Evolutionary conservation across 2,329 filamentous ascomycete species (phyloP).

Genomic region (Nothophaeocryptopus gaeumannii): DNA sequence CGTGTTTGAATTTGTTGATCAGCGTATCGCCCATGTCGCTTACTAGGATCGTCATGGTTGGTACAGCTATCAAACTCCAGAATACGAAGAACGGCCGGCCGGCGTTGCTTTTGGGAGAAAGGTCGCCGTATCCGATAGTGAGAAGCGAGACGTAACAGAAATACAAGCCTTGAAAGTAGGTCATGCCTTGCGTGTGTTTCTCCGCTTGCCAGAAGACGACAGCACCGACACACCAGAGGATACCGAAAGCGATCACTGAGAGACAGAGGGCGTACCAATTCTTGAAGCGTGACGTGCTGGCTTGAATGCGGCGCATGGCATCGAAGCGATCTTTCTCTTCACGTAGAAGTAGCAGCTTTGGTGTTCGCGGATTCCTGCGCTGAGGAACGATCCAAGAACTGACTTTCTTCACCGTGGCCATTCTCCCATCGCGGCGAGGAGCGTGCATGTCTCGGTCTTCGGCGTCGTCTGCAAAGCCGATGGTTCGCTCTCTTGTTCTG

Average conservation of each 20-base stretch:
- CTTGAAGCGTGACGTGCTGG: constrained; percentile 60
- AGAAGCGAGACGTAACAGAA: constrained; percentile 80
- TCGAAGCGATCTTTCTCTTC: constrained; percentile 44
- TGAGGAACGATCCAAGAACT: constrained; percentile 20
- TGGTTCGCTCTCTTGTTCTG: constrained; percentile 5
- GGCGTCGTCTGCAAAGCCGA: constrained; percentile 16
- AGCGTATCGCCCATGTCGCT: constrained; percentile 82
- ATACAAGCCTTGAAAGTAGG: constrained; percentile 79
- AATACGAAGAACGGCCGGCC: constrained; percentile 89
- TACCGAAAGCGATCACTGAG: constrained; percentile 65
- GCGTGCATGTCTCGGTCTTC: neutral
- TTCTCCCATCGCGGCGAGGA: neutral
- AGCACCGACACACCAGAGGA: constrained; percentile 79
- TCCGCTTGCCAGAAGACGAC: constrained; percentile 68
- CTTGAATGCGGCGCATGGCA: constrained; percentile 71
- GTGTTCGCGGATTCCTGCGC: constrained; percentile 29
- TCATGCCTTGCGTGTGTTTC: constrained; percentile 53
- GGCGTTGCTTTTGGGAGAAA: constrained; percentile 71
- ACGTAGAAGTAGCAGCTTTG: constrained; percentile 56
- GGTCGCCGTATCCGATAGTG: constrained; percentile 84
- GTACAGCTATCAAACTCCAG: constrained; percentile 81
- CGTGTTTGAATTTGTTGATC: constrained; percentile 63
- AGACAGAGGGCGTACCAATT: constrained; percentile 71
- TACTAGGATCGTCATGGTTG: constrained; percentile 83
- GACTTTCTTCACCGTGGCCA: constrained; percentile 19